Evolutionary conservation across 2,329 filamentous ascomycete species (phyloP).

Genomic region (Ophiocordyceps camponoti-floridani): DNA sequence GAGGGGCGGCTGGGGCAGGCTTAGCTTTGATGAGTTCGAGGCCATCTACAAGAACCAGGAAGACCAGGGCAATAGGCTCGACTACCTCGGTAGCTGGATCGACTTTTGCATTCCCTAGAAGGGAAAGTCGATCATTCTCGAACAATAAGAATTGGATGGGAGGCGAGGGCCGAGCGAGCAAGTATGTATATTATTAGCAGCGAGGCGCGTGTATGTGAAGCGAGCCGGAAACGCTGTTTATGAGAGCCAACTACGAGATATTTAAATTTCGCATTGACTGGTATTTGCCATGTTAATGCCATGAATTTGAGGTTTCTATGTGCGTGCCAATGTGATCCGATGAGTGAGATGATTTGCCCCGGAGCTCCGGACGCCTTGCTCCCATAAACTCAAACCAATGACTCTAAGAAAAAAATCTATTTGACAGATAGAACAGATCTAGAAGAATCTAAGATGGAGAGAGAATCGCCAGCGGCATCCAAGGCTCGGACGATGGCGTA

Average conservation of each 20-base stretch:
- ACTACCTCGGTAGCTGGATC: constrained; percentile 82
- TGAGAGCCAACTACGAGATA: no score
- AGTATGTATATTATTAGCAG: not conserved
- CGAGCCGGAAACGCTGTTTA: no score
- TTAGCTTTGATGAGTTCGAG: constrained; percentile 69
- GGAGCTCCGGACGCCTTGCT: constrained; percentile 2
- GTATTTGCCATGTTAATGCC: no score
- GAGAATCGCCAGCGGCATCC: constrained; percentile 13
- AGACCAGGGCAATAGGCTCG: constrained; percentile 43
- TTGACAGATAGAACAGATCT: no score
- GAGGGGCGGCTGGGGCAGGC: constrained; percentile 62
- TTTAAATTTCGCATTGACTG: no score
- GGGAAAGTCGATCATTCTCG: not conserved
- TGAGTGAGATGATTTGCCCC: not conserved
- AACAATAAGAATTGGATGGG: no score
- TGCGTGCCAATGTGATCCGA: not conserved
- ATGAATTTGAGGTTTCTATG: no score
- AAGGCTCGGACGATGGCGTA: constrained; percentile 44
- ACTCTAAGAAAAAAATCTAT: no score
- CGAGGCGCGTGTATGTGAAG: no score
- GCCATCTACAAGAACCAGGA: constrained; percentile 51
- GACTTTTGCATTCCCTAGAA: constrained; percentile 53
- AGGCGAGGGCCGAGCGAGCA: not conserved
- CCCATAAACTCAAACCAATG: not conserved
- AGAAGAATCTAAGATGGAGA: not conserved